A percentile compares a stretch with the other conserved stretches of the same genome.
Evolutionary conservation across 331 rosid genomes (phyloP).

Genomic region (Pyrus hybrid): DNA sequence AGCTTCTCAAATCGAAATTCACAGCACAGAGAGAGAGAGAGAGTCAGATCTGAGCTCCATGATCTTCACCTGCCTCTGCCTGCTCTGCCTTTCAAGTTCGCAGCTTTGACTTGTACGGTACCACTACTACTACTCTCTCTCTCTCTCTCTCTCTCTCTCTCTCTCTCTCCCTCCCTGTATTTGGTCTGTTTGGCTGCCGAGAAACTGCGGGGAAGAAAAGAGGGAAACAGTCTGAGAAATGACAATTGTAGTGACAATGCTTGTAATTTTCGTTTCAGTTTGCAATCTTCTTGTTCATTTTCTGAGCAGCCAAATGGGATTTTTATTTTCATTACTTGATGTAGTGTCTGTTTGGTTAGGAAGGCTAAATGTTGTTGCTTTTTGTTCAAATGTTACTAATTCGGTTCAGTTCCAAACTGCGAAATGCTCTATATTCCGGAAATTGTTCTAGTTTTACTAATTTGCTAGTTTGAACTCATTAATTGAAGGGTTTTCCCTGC

Average conservation of each 20-base stretch:
- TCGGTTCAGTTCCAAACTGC: neutral
- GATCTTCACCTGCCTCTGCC: neutral
- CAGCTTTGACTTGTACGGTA: constrained; percentile 10
- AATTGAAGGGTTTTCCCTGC: neutral
- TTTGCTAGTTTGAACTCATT: neutral
- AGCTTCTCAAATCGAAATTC: neutral
- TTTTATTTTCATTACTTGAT: neutral
- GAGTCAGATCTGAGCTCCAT: constrained; percentile 42
- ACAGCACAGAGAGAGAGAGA: neutral
- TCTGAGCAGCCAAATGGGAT: neutral
- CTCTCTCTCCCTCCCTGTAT: neutral
- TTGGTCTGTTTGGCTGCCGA: neutral
- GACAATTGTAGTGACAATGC: neutral
- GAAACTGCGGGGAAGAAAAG: constrained; percentile 1
- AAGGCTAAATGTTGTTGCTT: neutral
- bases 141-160: neutral
- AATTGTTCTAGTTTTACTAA: neutral
- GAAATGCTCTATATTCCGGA: neutral
- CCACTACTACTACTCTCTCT: too few relatives aligned
- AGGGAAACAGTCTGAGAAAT: neutral
- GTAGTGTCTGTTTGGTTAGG: neutral
- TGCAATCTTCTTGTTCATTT: neutral
- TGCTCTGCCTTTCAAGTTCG: neutral
- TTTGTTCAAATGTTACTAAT: neutral
- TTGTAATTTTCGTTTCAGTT: neutral